These are phyloP conservation scores for Xylogone sp. DNA, from an alignment of 2,329 filamentous ascomycete species.

Conservation along the genomic window DNA sequence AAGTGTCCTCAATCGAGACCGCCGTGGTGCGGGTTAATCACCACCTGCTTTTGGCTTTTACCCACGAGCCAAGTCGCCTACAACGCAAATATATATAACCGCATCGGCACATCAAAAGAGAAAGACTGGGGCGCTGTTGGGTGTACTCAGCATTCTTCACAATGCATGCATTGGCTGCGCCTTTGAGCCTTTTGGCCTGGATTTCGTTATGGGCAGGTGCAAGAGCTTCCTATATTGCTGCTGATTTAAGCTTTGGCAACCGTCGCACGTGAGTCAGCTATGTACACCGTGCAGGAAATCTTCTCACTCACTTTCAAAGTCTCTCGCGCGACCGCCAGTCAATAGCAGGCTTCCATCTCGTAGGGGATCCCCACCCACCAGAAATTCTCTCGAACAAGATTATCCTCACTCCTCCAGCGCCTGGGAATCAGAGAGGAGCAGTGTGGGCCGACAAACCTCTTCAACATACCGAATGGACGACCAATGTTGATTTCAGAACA, in stretches of 20 bases:
- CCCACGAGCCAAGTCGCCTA: neutral
- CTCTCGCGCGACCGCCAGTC: slow-evolving; percentile 26
- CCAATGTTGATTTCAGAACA: slow-evolving; percentile 83
- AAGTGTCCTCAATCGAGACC: slow-evolving; percentile 18
- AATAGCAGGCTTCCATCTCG: slow-evolving; percentile 26
- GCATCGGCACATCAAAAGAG: neutral
- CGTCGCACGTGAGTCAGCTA: slow-evolving; percentile 22
- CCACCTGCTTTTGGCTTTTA: neutral
- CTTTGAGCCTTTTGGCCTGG: slow-evolving; percentile 20
- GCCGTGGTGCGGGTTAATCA: slow-evolving; percentile 1
- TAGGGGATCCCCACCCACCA: slow-evolving; percentile 45
- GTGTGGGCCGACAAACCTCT: slow-evolving; percentile 71
- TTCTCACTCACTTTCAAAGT: slow-evolving; percentile 14
- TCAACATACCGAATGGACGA: slow-evolving; percentile 68
- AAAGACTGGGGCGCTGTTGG: slow-evolving; percentile 16
- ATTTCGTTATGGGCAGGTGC: slow-evolving; percentile 22
- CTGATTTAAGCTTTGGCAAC: slow-evolving; percentile 42
- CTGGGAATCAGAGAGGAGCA: slow-evolving; percentile 79
- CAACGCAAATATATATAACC: neutral
- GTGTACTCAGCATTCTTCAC: slow-evolving; percentile 22
- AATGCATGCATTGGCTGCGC: slow-evolving; percentile 17
- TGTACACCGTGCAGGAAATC: neutral
- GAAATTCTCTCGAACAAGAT: slow-evolving; percentile 82
- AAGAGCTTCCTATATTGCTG: slow-evolving; percentile 26
- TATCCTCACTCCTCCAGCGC: slow-evolving; percentile 83